Base-by-base conservation (phyloP, 139 green algal species). In the Chlorella vulgaris region DNA sequence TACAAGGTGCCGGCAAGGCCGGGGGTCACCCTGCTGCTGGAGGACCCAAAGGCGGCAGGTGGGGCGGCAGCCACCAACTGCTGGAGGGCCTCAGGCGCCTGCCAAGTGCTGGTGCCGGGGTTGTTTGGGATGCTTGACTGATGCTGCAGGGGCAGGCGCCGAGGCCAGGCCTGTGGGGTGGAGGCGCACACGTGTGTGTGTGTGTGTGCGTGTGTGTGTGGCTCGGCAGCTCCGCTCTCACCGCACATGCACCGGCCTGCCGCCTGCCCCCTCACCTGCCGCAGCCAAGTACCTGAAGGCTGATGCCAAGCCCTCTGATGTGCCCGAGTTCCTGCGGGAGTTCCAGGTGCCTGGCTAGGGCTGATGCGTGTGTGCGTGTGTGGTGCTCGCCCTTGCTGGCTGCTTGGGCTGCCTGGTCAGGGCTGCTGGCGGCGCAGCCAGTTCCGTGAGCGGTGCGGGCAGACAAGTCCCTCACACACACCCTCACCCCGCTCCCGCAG, bases 251-350 rank as follows among this genome's bases (percentile, higher is more conserved):
- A 8, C 2, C 3, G 2, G 36, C 66, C 66, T 19, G 2, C 36
- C 18, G n/a, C 69, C 39, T 7, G 19, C 7, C 40, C 28, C n/a
- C n/a, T n/a, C n/a, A n/a, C n/a, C n/a, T n/a, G n/a, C 43, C 19
- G 47, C 77, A 33, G 69, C 58, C 76, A 91, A 91, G 75, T 91
- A 84, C 83, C 15, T 89, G 33, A 31, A 53, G 29, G 19, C 15
- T 5, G 77, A 74, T 13, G 74, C 42, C 29, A 81, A 82, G 69
- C 42, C 81, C 3, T 53, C 28, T 19, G 65, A 84, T 36, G 22
- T 90, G 1, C 55, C 81, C 24, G 80, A 86, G 51, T 90, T 84
- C 43, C 15, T 90, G n/a, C n/a, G 82, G 24, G 85, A 90, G 55
- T 91, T 80, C 68, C 47, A 86, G 76, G 86, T 65, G 40, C 22